Base-by-base conservation (phyloP, 768 basidiomycete genomes). In the Symmetrospora coprosmae region DNA sequence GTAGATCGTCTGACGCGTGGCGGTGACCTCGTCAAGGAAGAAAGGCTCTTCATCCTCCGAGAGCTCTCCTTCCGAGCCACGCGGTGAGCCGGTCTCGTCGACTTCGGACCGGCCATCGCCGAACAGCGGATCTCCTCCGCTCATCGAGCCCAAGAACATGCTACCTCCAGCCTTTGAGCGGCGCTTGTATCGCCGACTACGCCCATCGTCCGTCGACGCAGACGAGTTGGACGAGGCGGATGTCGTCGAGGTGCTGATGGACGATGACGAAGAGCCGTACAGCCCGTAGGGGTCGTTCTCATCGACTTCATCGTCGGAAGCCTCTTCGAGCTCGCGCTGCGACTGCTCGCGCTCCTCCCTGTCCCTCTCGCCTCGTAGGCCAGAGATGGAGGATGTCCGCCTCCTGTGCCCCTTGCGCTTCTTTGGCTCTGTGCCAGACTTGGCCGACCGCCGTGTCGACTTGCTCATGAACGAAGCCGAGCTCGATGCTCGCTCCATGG, bases 21-120 rank as follows among this genome's bases (percentile, higher is more conserved):
- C 58, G 3, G 49, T 41, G 1, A 52, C 23, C 5, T 40, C 49
- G 23, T 55, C 35, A 2, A 63, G 40, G 34, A 43, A 61, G 39
- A 35, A 46, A 40, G 51, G 43, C 25, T 47, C 60, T 19, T 63
- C 52, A 9, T 59, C 62, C 9, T 63, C 55, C 8, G 58, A 45
- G 5, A 35, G 27, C 14, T 58, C 37, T 28, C 81, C 72, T 17
- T 68, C 66, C 17, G 64, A 41, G 2, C 50, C 39, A 25, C 59
- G 19, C 9, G 78, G 70, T 2, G 82, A 81, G 21, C 82, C 78
- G 21, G 81, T 75, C 2, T 75, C 78, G 39, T 83, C 84, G 74
- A 89, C 84, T 62, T 88, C 86, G 67, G 90, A 82, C 30, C 88
- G 81, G 5, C 82, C 77, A 45, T 84, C 85, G 39, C 83, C 86